Evolutionary conservation across 2,329 filamentous ascomycete genomes (phyloP), one percentile per base, ranked within the genome.

Genomic region (Penicillium polonicum): DNA sequence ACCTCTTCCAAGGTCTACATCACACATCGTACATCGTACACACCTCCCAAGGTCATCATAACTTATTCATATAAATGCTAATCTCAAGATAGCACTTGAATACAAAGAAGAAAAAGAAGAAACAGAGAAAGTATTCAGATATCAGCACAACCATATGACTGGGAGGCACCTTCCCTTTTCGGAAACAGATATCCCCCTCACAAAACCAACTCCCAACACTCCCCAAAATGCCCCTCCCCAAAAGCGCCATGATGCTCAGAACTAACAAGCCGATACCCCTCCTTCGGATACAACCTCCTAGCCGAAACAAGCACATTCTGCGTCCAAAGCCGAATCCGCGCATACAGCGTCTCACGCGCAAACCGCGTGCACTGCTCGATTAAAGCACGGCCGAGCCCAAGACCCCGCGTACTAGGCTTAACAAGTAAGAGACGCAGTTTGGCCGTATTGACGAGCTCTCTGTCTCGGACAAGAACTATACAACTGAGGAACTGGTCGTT

Each of bases 311-410:
- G 52, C 3, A 60, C 41, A 27, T 61, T 62, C 35, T 64, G 53
- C 17, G 64, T 67, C 61, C 64, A 64, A 17, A 67, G 55, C 13
- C 51, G 49, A 15, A 66, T 41, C 27, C 52, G 54, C 9, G 25
- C 17, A 46, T 67, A 67, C 23, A 57, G 57, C 12, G 25, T 50
- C 42, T 65, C 48, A 17, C 59, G 50, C 21, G 62, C 64, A 55
- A 67, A 67, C 19, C 13, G 35, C 13, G 58, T 55, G 43, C 65
- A 67, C 33, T 62, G 45, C 35, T 44, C 55, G 15, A 67, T 53
- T 42, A 66, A 42, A 5, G 53, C 38, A 12, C 48, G 45, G 0
- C 62, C 65, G 6, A 67, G 35, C 12, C 65, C 65, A 35, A 60
- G 45, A 0, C 62, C 60, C 9, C 64, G 60, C 0, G 62, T 58